Evolutionary conservation across 805 yeast species (phyloP), one percentile per base, ranked within the genome.

Genomic region (Myxozyma neotropica): DNA sequence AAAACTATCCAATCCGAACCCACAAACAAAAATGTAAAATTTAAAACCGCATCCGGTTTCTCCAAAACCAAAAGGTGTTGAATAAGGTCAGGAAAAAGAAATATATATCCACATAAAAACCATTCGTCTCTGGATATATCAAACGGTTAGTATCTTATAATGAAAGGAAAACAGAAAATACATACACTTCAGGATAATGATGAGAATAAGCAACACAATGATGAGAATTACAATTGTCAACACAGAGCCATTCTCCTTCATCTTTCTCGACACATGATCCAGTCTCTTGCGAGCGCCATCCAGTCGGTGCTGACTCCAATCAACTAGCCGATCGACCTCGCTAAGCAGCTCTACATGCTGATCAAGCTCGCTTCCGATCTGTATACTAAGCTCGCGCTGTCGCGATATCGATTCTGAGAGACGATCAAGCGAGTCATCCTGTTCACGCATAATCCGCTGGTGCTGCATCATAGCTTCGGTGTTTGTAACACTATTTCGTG

Each of bases 261-360:
- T 72, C 59, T 70, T 71, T 17, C 72, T 68, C 26, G 78, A 74
- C 55, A 76, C 74, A 31, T 56, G 59, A 53, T 65, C 73, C 49
- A 76, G 71, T 3, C 76, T 70, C 48, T 66, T 63, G 26, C 70
- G 67, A 8, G 79, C 78, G 13, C 67, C 59, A 43, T 64, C 69
- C 15, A 77, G 67, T 17, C 78, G 67, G 36, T 61, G 53, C 26
- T 70, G 73, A 10, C 75, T 66, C 27, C 71, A 59, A 58, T 76
- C 78, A 23, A 74, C 72, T 48, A 74, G 67, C 17, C 71, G 65
- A 52, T 77, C 80, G 13, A 77, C 72, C 24, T 75, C 77, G 48
- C 70, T 73, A 33, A 77, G 65, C 44, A 75, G 65, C 44, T 71
- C 72, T 39, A 74, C 61, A 45, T 77, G 80, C 47, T 65, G 57